Evolutionary conservation across 164 flowering plant species (phyloP), one percentile per base, ranked within the genome.

Genomic region (Piper longum): DNA sequence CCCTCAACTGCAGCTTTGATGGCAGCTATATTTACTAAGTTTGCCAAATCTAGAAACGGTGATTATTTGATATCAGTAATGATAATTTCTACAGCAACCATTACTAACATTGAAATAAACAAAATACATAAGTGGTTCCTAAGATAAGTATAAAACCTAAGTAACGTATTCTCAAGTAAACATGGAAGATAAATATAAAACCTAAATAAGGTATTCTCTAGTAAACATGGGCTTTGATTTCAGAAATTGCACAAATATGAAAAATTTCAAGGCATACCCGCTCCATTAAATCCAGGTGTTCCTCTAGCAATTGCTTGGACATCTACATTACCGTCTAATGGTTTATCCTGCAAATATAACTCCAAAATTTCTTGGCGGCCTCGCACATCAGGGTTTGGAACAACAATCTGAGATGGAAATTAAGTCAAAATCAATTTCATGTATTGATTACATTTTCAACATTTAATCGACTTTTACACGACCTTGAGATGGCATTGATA

Each of bases 1-100:
- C 99, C 99, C 62, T 87, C 97, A 64, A 95, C 99, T 56, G 99
- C 99, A 68, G 97, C 99, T 75, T 84, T 95, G 56, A 95, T 89
- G 64, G 99, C 99, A 66, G 97, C 99, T 72, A 95, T 86, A 66
- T 95, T 95, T 17, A 95, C 99, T 80, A 95, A 75, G 73, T 95
- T 95, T 59, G 97, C 93, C 65, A 95, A 78, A 85, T 95, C 97
- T 95, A 76, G 19, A 54, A 60, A 43, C n/a, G 19, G 52, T 26
- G 7, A 41, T 16, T n/a, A 13, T 18, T 54, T 41, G 18, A 48
- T n/a, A 67, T 3, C 4, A 3, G 2, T 17, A 14, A 44, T 36
- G 13, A 59, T 36, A 17, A 26, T 26, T 26, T 26, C 36, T 26
- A 48, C 14, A 48, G 52, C 9, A 48, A 13, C 56, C 42, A 40